Evolutionary conservation across 257 asterid genomes (phyloP).

Genomic region (Capsicum pubescens): DNA sequence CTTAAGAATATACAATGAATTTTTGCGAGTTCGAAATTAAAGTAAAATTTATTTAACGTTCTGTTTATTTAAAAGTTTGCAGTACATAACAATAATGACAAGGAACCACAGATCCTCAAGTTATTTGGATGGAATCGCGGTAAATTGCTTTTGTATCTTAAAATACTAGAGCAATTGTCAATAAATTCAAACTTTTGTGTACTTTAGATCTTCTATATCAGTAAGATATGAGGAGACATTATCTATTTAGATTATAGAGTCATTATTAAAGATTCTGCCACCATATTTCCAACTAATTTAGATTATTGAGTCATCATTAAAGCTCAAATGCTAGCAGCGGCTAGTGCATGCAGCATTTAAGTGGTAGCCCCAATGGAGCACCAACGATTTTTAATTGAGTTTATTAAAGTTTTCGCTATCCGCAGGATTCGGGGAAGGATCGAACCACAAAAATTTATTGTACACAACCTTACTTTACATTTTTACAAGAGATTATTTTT

Average conservation of each 20-base stretch:
- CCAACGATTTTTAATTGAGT: neutral
- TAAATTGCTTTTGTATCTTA: neutral
- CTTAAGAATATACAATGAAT: too few species aligned
- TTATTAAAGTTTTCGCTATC: too few species aligned
- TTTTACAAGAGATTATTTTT: too few species aligned
- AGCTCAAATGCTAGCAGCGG: neutral
- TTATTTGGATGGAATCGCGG: neutral
- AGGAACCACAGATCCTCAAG: neutral
- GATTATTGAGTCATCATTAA: neutral
- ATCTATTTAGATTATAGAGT: neutral
- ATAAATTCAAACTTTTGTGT: neutral
- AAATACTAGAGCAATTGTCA: neutral
- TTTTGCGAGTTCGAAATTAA: too few species aligned
- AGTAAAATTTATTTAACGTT: too few species aligned
- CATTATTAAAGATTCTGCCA: slow-evolving; percentile 18
- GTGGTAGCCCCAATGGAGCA: slow-evolving; percentile 3
- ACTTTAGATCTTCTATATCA: neutral
- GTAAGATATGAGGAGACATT: neutral
- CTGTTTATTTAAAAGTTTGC: too few species aligned
- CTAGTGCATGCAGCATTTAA: slow-evolving; percentile 15
- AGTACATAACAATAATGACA: neutral
- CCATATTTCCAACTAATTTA: slow-evolving; percentile 5
- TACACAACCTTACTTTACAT: too few species aligned
- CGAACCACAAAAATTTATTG: too few species aligned
- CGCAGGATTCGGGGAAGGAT: too few species aligned